phyloP scores from a whole-genome alignment of 2,329 filamentous ascomycete genomes.

The Knoxdaviesia capensis region DNA sequence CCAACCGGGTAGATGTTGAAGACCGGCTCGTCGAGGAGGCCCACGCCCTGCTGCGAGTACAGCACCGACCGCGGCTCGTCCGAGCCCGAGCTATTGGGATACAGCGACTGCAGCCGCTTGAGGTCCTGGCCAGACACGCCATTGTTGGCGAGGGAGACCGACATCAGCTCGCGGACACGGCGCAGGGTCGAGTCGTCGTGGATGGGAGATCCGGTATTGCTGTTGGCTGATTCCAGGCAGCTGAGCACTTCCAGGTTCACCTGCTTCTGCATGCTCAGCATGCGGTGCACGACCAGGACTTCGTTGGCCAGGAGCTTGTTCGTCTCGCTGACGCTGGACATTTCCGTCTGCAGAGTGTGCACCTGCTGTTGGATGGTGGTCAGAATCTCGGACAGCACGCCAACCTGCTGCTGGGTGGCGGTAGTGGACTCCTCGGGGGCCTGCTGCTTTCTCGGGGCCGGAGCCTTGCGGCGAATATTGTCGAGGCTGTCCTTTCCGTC shows the following conservation, averaged over 20 bases:
- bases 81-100: no score
- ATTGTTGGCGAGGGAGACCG: background rate
- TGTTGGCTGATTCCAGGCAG: constrained; percentile 11
- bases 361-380: constrained; percentile 4
- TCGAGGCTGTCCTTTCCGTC: constrained; percentile 94
- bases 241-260: constrained; percentile 36
- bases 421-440: constrained; percentile 53
- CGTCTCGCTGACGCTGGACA: constrained; percentile 51
- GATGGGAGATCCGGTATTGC: background rate
- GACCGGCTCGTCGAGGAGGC: no score
- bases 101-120: background rate
- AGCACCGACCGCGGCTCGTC: no score
- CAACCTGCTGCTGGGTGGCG: constrained; percentile 54
- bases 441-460: constrained; percentile 62
- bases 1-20: constrained; percentile 65
- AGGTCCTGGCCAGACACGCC: constrained; percentile 1
- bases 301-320: constrained; percentile 43
- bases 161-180: constrained; percentile 21
- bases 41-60: no score
- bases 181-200: constrained; percentile 19
- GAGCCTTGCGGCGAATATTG: constrained; percentile 89
- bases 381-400: constrained; percentile 2
- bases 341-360: constrained; percentile 62
- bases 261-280: constrained; percentile 36
- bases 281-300: constrained; percentile 38